Evolutionary conservation across 371 early-diverging fungal genomes (phyloP).

Genomic region (Mortierella sp.): DNA sequence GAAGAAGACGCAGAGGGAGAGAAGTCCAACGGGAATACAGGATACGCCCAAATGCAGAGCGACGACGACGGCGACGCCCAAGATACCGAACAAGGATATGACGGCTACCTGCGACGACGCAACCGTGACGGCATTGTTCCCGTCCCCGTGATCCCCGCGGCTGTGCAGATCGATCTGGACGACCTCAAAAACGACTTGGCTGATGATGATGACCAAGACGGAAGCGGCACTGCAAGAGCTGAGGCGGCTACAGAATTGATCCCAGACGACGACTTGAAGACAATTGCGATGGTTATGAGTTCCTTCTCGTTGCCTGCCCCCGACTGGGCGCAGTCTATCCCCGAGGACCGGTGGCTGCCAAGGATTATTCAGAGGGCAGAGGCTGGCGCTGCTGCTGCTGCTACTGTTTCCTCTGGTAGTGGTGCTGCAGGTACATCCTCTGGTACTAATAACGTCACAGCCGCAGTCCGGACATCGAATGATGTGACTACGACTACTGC

Average conservation of each 20-base stretch:
- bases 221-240: neutral
- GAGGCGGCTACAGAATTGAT: constrained; percentile 26
- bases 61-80: constrained; percentile 20
- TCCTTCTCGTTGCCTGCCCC: constrained; percentile 47
- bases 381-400: neutral
- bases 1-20: neutral
- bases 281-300: constrained; percentile 47
- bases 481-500: neutral
- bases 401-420: neutral
- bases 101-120: constrained; percentile 31
- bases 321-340: constrained; percentile 49
- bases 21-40: neutral
- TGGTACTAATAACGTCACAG: neutral
- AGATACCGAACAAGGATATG: constrained; percentile 42
- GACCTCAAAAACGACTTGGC: neutral
- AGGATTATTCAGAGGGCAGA: constrained; percentile 41
- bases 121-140: constrained; percentile 29
- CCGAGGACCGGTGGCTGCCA: constrained; percentile 47
- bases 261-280: constrained; percentile 48
- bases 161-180: constrained; percentile 34
- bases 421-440: neutral
- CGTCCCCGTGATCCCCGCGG: constrained; percentile 37
- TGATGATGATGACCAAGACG: neutral
- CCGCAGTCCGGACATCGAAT: neutral
- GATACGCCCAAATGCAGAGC: constrained; percentile 28